Conservation (phyloP, 495 filamentous ascomycete species). For the Darksidea phi region DNA sequence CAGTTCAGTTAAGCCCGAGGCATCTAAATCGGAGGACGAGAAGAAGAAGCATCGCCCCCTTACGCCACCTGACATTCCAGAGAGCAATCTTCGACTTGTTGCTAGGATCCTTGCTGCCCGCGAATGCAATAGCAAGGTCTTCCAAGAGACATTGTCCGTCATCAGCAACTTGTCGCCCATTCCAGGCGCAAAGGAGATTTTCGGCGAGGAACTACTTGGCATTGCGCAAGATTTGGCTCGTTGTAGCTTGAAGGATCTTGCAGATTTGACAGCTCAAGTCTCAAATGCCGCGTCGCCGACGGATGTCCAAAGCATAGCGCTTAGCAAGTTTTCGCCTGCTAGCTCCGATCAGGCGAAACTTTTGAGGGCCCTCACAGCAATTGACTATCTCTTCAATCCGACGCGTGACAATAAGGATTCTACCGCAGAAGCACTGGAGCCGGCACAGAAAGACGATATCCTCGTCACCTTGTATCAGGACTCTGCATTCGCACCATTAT, state of each 20-base stretch:
- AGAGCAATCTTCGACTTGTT: slow-evolving; percentile 84
- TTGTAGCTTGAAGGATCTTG: slow-evolving; percentile 77
- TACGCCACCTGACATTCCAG: slow-evolving; percentile 82
- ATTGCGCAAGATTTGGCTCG: slow-evolving; percentile 82
- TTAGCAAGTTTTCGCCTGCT: slow-evolving; percentile 92
- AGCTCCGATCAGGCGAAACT: slow-evolving; percentile 95
- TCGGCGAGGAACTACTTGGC: slow-evolving; percentile 82
- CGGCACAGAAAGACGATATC: slow-evolving; percentile 70
- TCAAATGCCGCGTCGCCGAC: slow-evolving; percentile 81
- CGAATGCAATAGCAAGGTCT: slow-evolving; percentile 94
- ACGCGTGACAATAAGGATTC: slow-evolving; percentile 54
- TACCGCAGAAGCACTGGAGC: slow-evolving; percentile 23
- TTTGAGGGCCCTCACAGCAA: slow-evolving; percentile 85
- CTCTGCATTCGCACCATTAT: slow-evolving; percentile 81
- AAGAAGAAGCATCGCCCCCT: slow-evolving; percentile 72
- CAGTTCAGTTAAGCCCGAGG: slow-evolving; percentile 39
- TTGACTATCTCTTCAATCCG: slow-evolving; percentile 80
- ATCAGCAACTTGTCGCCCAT: slow-evolving; percentile 97
- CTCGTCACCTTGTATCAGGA: slow-evolving; percentile 86
- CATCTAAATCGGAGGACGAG: slow-evolving; percentile 36
- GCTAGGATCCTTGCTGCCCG: slow-evolving; percentile 93
- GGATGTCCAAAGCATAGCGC: slow-evolving; percentile 89
- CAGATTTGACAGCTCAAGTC: slow-evolving; percentile 85
- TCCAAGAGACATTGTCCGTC: slow-evolving; percentile 91
- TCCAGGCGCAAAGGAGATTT: slow-evolving; percentile 82